These are phyloP conservation scores for Trichoderma aggressivum DNA, from an alignment of 2,329 filamentous ascomycete genomes.

Conservation along the genomic window DNA sequence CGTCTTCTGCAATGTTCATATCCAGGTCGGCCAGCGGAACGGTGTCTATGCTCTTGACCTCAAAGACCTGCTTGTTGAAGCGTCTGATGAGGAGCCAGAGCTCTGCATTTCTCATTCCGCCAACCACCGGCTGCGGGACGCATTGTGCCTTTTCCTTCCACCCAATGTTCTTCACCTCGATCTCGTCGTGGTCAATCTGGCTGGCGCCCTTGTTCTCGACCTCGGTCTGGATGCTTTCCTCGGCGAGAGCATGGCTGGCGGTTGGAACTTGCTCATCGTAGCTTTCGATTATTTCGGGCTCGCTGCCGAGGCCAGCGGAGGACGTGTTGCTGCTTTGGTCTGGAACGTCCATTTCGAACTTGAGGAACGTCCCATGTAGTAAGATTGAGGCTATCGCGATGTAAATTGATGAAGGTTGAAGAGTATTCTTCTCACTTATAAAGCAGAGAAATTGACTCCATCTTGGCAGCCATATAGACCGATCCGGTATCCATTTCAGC, in stretches of 20 bases:
- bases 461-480: neutral
- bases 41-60: constrained; percentile 62
- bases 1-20: constrained; percentile 75
- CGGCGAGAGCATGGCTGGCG: constrained; percentile 36
- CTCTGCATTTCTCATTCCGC: constrained; percentile 68
- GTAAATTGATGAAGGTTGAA: neutral
- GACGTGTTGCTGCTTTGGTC: constrained; percentile 17
- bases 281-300: constrained; percentile 30
- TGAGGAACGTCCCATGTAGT: neutral
- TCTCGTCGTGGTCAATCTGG: constrained; percentile 46
- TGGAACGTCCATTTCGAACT: neutral
- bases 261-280: constrained; percentile 33
- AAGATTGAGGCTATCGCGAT: neutral
- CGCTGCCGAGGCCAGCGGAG: constrained; percentile 22
- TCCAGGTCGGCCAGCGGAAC: constrained; percentile 64
- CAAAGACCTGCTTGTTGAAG: constrained; percentile 68
- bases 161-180: constrained; percentile 63
- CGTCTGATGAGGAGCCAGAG: constrained; percentile 68
- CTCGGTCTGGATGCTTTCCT: constrained; percentile 26
- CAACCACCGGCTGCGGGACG: constrained; percentile 60
- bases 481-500: neutral
- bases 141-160: constrained; percentile 60
- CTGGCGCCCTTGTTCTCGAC: constrained; percentile 42
- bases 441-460: neutral
- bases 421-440: neutral